Evolutionary conservation across 2,329 filamentous ascomycete species (phyloP).

Genomic region (Diaporthe citriasiana): DNA sequence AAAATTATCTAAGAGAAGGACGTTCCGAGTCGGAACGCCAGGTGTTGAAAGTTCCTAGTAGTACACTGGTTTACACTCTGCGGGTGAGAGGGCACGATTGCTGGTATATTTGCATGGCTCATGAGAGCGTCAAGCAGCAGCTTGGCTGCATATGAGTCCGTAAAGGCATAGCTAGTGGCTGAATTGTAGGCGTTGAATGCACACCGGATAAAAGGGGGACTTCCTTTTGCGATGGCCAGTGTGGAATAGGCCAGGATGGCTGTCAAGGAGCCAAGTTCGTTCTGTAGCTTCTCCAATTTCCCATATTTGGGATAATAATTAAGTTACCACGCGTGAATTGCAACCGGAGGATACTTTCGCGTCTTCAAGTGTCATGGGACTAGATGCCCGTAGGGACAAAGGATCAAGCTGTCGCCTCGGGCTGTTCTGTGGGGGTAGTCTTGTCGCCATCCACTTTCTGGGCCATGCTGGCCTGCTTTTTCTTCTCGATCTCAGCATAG

Average conservation of each 20-base stretch:
- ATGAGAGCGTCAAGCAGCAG: not conserved
- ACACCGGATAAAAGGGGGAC: no score
- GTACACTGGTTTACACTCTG: not conserved
- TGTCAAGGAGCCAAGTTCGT: not conserved
- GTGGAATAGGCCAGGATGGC: not conserved
- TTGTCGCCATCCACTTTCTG: not conserved
- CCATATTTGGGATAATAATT: not conserved
- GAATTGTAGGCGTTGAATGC: not conserved
- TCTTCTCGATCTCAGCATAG: conserved; percentile 19
- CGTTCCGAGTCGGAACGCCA: not conserved
- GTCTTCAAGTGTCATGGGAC: not conserved
- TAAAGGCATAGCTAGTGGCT: not conserved
- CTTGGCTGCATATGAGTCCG: not conserved
- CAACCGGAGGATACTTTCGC: not conserved
- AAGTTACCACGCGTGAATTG: no score
- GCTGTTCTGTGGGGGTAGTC: not conserved
- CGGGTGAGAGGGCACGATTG: not conserved
- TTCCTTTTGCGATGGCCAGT: no score
- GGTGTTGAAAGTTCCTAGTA: not conserved
- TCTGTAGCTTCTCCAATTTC: not conserved
- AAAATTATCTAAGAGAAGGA: conserved; percentile 33
- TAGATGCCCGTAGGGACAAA: no score
- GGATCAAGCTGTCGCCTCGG: not conserved
- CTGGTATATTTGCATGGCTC: not conserved
- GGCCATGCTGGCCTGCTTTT: not conserved